Evolutionary conservation across 208 protist genomes (phyloP).

Genomic region (Leishmania amazonensis): DNA sequence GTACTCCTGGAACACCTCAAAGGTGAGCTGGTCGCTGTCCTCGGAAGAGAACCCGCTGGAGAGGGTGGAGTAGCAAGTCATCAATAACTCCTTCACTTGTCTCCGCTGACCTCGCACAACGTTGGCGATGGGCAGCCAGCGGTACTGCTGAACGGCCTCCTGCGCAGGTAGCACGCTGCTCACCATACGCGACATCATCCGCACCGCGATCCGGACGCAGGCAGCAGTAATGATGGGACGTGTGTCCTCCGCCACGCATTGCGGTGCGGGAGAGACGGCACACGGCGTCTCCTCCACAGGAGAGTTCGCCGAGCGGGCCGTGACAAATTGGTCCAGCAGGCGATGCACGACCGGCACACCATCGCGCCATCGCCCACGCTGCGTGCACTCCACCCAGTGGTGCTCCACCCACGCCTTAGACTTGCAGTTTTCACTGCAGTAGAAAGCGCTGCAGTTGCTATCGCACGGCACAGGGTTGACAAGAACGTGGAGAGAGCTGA

Average conservation of each 20-base stretch:
- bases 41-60: conserved; percentile 43
- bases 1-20: conserved; percentile 60
- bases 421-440: conserved; percentile 77
- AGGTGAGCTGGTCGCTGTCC: conserved; percentile 51
- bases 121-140: conserved; percentile 49
- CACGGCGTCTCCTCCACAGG: background rate
- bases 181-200: conserved; percentile 73
- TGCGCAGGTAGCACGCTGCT: conserved; percentile 48
- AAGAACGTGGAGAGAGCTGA: conserved; percentile 42
- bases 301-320: background rate
- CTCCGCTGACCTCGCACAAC: conserved; percentile 27
- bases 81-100: conserved; percentile 29
- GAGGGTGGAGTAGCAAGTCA: conserved; percentile 38
- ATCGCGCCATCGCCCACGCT: conserved; percentile 62
- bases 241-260: conserved; percentile 31
- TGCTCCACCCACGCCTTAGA: conserved; percentile 66
- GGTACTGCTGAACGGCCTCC: conserved; percentile 59
- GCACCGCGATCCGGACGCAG: conserved; percentile 55
- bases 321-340: conserved; percentile 37
- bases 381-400: conserved; percentile 81
- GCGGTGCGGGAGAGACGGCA: background rate
- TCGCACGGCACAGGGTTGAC: conserved; percentile 51
- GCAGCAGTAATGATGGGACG: conserved; percentile 36
- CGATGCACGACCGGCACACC: conserved; percentile 33
- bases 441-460: conserved; percentile 52